Evolutionary conservation across 2,329 filamentous ascomycete species (phyloP), one percentile per base, ranked within the genome.

Genomic region (Colletotrichum siamense): DNA sequence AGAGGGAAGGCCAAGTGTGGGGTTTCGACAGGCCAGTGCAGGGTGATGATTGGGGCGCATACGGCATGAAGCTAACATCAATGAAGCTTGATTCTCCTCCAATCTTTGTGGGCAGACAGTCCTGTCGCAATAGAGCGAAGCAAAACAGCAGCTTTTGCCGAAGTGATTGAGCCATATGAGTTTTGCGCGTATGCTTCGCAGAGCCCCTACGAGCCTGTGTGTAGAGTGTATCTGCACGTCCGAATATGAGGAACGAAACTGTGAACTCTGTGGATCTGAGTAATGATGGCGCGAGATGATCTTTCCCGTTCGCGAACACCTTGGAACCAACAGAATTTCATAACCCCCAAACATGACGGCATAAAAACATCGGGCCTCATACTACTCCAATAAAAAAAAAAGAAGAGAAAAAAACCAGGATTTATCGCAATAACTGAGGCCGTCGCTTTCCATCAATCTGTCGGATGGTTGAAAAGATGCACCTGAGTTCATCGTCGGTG

Each of bases 41-140:
- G 24, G 44, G 36, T n/a, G 34, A 10, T 74, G 64, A 74, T 76
- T 76, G 74, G 74, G 8, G 74, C 74, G 74, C 74, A 69, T 76
- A 74, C 12, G 22, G 16, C 44, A 18, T 6, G 16, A 22, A 12
- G 24, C 36, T 13, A 66, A 30, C 12, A 30, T 61, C 44, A 52
- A 52, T 22, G 44, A 76, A 65, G 70, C 65, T 62, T 69, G 74
- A 74, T 69, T 73, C 22, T 28, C 57, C 34, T 69, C 49, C n/a
- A 44, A 69, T 69, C 57, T 59, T 59, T 18, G 5, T 28, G 18
- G 52, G 71, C 69, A 52, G 74, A 76, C 74, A 44, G 65, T 36
- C 69, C 69, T 76, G 70, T 64, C 57, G 59, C 34, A 1, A 9
- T 36, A 16, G 15, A 26, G 16, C 24, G 73, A 69, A 39, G 39